These are phyloP conservation scores for Saccharomycopsis babjevae DNA, from an alignment of 805 yeast species.

Conservation along the genomic window DNA sequence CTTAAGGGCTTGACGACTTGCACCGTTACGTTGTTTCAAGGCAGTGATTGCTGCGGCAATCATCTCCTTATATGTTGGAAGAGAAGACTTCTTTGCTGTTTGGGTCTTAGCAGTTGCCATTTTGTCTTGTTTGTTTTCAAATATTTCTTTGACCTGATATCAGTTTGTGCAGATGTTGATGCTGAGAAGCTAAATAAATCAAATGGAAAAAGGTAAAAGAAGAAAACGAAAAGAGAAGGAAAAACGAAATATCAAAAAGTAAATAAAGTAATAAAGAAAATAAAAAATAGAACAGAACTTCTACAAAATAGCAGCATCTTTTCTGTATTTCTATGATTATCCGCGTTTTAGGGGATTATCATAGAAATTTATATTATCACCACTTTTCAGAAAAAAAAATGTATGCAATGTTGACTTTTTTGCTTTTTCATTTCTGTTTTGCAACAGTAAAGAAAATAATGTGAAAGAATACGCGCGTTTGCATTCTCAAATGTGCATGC, in stretches of 20 bases:
- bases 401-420: neutral
- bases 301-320: neutral
- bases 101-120: slow-evolving; percentile 15
- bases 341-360: slow-evolving; percentile 1
- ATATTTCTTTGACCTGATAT: neutral
- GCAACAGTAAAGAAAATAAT: neutral
- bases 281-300: neutral
- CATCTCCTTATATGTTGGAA: slow-evolving; percentile 30
- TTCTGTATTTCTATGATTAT: neutral
- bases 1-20: slow-evolving; percentile 80
- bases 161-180: neutral
- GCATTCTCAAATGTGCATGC: slow-evolving; percentile 1
- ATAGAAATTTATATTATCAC: neutral
- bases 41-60: slow-evolving; percentile 51
- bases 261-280: neutral
- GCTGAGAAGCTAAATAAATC: neutral
- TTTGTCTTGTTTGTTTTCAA: slow-evolving; percentile 12
- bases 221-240: neutral
- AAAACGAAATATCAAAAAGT: neutral
- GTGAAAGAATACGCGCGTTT: neutral
- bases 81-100: slow-evolving; percentile 17
- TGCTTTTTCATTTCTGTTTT: neutral
- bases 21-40: slow-evolving; percentile 73
- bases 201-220: too few species aligned
- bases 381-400: neutral